These are phyloP conservation scores for Pseudopyricularia javanii DNA, from an alignment of 2,329 filamentous ascomycete genomes.

Conservation along the genomic window DNA sequence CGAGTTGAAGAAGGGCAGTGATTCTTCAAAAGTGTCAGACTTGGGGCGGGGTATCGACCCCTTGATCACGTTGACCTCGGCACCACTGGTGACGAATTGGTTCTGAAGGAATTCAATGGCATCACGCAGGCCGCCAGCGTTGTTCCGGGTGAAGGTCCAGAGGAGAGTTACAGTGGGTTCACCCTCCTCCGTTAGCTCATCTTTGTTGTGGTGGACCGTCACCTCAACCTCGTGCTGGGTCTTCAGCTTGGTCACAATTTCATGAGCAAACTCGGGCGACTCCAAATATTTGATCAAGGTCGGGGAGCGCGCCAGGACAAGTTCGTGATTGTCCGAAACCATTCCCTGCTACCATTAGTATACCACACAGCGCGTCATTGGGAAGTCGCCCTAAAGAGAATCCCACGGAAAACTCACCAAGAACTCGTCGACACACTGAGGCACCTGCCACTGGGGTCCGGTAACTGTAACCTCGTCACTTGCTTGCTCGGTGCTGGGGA, in stretches of 20 bases:
- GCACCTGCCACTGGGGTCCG: conserved; percentile 95
- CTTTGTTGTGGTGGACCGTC: conserved; percentile 53
- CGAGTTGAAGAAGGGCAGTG: conserved; percentile 90
- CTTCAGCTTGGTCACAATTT: conserved; percentile 74
- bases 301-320: conserved; percentile 66
- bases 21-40: conserved; percentile 97
- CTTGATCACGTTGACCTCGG: conserved; percentile 79
- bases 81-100: conserved; percentile 72
- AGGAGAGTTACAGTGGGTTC: conserved; percentile 49
- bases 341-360: conserved; percentile 53
- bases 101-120: conserved; percentile 90
- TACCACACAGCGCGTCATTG: not conserved
- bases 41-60: conserved; percentile 96
- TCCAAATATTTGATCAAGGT: conserved; percentile 72
- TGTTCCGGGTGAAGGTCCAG: conserved; percentile 89
- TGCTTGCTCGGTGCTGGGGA: conserved; percentile 92
- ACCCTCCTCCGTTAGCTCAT: conserved; percentile 45
- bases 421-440: conserved; percentile 91
- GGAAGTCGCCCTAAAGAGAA: not conserved
- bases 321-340: conserved; percentile 92
- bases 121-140: conserved; percentile 87
- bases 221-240: conserved; percentile 86
- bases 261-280: conserved; percentile 67
- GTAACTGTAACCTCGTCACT: conserved; percentile 94
- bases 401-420: conserved; percentile 40